phyloP scores from a whole-genome alignment of 805 yeast genomes.

The Saccharomycopsis sp. region DNA sequence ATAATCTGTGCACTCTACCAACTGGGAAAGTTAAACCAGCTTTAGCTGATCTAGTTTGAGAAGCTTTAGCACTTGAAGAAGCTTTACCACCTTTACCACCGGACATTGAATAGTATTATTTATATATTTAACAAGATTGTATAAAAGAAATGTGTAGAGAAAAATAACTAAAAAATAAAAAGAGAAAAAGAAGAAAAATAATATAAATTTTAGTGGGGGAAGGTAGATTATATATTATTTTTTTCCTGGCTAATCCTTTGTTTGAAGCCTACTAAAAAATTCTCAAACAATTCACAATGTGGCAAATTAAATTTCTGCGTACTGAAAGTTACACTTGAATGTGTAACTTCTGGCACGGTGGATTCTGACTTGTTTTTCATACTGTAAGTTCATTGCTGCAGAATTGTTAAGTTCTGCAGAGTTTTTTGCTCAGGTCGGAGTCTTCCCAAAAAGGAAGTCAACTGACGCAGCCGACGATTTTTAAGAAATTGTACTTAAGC shows the following conservation, averaged over 20 bases:
- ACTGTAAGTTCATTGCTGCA: background rate
- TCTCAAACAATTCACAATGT: background rate
- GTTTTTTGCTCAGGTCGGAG: background rate
- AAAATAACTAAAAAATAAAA: background rate
- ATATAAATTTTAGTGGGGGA: background rate
- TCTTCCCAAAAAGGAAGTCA: background rate
- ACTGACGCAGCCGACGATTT: conserved; percentile 1
- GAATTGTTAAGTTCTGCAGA: background rate
- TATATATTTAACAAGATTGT: no score
- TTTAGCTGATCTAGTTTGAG: conserved; percentile 97
- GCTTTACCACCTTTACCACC: conserved; percentile 81
- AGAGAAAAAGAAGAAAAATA: background rate
- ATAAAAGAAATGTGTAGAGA: background rate
- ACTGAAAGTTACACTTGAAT: background rate
- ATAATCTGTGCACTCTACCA: conserved; percentile 96
- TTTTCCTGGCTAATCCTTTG: no score
- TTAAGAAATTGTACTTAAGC: background rate
- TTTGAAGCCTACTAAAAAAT: no score
- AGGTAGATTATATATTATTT: no score
- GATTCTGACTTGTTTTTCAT: background rate
- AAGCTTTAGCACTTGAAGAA: conserved; percentile 88
- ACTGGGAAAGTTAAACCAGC: conserved; percentile 99
- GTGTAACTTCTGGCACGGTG: conserved; percentile 1
- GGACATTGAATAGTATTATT: conserved; percentile 55
- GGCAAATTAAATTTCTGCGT: conserved; percentile 2